These are phyloP conservation scores for Dioscorea dumetorum DNA, from an alignment of 106 monocot genomes.

Conservation along the genomic window DNA sequence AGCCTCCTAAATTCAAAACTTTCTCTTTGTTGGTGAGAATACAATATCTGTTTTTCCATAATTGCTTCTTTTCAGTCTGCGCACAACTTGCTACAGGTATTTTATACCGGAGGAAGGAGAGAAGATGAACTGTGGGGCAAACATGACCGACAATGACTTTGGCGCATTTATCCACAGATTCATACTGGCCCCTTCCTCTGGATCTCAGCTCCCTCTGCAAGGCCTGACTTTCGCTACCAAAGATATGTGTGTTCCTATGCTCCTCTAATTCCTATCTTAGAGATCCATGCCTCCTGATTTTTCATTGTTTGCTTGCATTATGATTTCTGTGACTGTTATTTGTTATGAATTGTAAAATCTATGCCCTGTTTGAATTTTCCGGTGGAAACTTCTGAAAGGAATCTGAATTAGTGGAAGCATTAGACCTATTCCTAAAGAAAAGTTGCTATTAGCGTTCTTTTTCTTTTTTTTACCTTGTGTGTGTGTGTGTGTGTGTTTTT, in stretches of 20 bases:
- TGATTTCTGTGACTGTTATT: too few species aligned
- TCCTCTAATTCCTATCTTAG: not conserved
- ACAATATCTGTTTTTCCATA: too few species aligned
- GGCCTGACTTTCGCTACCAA: conserved; percentile 93
- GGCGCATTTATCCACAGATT: conserved; percentile 78
- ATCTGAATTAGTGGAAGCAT: too few species aligned
- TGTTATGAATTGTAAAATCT: not conserved
- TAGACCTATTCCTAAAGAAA: too few species aligned
- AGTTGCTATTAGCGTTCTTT: too few species aligned
- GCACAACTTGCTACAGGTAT: too few species aligned
- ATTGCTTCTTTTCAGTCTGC: too few species aligned
- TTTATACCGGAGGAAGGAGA: too few species aligned
- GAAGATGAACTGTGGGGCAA: not conserved
- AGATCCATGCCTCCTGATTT: not conserved
- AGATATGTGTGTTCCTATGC: conserved; percentile 51
- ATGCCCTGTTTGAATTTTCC: not conserved
- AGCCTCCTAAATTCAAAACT: too few species aligned
- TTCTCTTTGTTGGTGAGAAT: too few species aligned
- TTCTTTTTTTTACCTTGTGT: too few species aligned
- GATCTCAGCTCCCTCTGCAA: conserved; percentile 35
- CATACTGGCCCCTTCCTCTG: conserved; percentile 22
- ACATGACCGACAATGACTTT: conserved; percentile 14
- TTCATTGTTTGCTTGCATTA: not conserved
- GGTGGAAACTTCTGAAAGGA: not conserved
- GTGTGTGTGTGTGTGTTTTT: too few species aligned